These are phyloP conservation scores for Aspergillus jensenii DNA, from an alignment of 2,329 filamentous ascomycete species.

Conservation along the genomic window DNA sequence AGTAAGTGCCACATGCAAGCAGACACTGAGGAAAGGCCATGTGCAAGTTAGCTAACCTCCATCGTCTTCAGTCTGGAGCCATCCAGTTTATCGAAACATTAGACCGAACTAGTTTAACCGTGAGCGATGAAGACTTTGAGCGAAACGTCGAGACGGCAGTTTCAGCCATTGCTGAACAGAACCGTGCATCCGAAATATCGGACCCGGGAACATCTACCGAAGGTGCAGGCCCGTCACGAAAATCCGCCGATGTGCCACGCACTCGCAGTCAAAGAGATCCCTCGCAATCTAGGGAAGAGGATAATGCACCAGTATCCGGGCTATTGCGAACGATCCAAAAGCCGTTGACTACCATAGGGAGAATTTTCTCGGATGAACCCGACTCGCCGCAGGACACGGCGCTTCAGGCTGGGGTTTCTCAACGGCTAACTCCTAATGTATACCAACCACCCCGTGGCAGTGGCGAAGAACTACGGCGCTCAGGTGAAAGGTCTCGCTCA, in stretches of 20 bases:
- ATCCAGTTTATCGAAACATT: constrained; percentile 97
- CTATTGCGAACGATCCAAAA: constrained; percentile 87
- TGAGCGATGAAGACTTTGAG: constrained; percentile 94
- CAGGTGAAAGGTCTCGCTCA: constrained; percentile 24
- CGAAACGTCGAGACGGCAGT: constrained; percentile 94
- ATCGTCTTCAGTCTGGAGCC: constrained; percentile 58
- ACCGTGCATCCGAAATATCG: constrained; percentile 59
- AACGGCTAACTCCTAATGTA: constrained; percentile 51
- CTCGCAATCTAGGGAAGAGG: constrained; percentile 57
- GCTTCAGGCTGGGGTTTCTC: constrained; percentile 47
- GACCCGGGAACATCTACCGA: constrained; percentile 43
- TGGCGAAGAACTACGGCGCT: constrained; percentile 30
- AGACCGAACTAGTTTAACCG: constrained; percentile 88
- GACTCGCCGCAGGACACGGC: constrained; percentile 38
- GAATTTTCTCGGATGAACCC: constrained; percentile 81
- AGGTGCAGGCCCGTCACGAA: constrained; percentile 57
- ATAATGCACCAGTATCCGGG: constrained; percentile 78
- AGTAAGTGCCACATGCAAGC: constrained; percentile 47
- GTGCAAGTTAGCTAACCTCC: neutral
- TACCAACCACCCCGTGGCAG: constrained; percentile 45
- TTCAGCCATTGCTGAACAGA: constrained; percentile 89
- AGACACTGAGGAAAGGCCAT: neutral
- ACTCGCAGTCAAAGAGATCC: constrained; percentile 41
- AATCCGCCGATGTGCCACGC: constrained; percentile 61
- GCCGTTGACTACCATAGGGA: constrained; percentile 85